Evolutionary conservation across 2,329 filamentous ascomycete species (phyloP).

Genomic region (Sarocladium strictum): DNA sequence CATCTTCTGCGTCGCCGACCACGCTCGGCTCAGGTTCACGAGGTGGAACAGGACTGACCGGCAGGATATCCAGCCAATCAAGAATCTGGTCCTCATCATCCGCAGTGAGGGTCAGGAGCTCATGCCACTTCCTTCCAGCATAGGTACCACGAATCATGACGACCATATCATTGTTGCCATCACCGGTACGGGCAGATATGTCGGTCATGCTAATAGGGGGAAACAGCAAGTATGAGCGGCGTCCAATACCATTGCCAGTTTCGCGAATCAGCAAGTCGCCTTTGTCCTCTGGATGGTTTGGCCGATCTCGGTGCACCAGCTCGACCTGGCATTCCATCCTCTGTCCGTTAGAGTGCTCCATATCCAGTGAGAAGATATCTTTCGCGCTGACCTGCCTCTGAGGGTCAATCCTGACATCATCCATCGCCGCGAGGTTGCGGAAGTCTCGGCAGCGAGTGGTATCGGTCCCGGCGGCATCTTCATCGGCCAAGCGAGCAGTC

Average conservation of each 20-base stretch:
- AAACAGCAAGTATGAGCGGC: constrained; percentile 77
- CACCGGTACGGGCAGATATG: constrained; percentile 75
- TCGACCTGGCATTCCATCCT: constrained; percentile 85
- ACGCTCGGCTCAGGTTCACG: constrained; percentile 28
- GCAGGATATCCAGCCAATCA: constrained; percentile 84
- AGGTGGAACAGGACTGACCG: constrained; percentile 44
- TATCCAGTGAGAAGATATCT: constrained; percentile 80
- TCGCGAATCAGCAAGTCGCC: constrained; percentile 93
- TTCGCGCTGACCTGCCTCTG: constrained; percentile 79
- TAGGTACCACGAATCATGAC: constrained; percentile 76
- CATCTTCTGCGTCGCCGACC: constrained; percentile 24
- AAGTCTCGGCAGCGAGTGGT: constrained; percentile 74
- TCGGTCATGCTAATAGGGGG: constrained; percentile 71
- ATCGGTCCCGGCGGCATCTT: constrained; percentile 80
- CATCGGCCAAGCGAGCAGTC: constrained; percentile 70
- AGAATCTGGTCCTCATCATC: constrained; percentile 70
- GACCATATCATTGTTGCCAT: constrained; percentile 64
- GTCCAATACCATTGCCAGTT: constrained; percentile 60
- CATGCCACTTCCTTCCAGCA: constrained; percentile 68
- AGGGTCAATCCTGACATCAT: constrained; percentile 66
- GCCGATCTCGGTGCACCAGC: constrained; percentile 76
- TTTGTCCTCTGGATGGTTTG: constrained; percentile 55
- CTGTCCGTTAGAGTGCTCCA: constrained; percentile 86
- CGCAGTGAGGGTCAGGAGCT: constrained; percentile 71
- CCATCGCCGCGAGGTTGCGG: constrained; percentile 65